These are phyloP conservation scores for Triticum monococcum DNA, from an alignment of 176 grass and related monocot species.

Conservation along the genomic window DNA sequence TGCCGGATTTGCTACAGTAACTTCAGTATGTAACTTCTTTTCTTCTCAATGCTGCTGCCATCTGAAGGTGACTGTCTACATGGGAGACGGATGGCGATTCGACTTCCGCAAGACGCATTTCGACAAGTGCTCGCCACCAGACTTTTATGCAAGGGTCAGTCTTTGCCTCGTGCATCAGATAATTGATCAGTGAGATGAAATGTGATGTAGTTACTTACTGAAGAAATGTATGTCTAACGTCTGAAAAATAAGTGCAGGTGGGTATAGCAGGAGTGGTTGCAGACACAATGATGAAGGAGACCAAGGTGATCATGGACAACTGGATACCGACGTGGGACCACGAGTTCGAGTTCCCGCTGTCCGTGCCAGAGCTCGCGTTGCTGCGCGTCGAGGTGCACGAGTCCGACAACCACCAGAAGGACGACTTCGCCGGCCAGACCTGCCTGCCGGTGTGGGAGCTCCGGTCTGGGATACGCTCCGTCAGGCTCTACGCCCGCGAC, in stretches of 20 bases:
- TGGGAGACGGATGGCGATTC: constrained; percentile 85
- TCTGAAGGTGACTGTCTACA: constrained; percentile 77
- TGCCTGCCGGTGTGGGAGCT: constrained; percentile 85
- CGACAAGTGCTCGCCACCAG: constrained; percentile 73
- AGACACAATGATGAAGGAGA: constrained; percentile 67
- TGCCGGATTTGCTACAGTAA: not conserved
- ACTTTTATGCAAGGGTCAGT: constrained; percentile 76
- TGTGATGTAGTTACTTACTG: not conserved
- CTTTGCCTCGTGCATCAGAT: too few relatives aligned
- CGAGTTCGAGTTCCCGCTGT: constrained; percentile 53
- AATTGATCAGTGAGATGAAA: not conserved
- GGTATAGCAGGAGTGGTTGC: constrained; percentile 58
- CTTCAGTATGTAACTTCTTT: not conserved
- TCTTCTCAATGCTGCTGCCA: constrained; percentile 1
- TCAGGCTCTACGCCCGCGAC: constrained; percentile 43
- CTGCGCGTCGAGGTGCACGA: constrained; percentile 84
- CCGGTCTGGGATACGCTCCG: constrained; percentile 47
- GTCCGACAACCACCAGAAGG: constrained; percentile 61
- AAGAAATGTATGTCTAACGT: not conserved
- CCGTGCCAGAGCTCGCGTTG: constrained; percentile 69
- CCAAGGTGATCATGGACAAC: constrained; percentile 43
- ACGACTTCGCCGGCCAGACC: constrained; percentile 76
- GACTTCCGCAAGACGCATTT: constrained; percentile 71
- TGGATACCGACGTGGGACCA: constrained; percentile 86
- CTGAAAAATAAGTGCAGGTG: constrained; percentile 39